A percentile compares a stretch with the other conserved stretches of the same genome.
Evolutionary conservation across 495 filamentous ascomycete species (phyloP).

Genomic region (Aspergillus olivimuriae): DNA sequence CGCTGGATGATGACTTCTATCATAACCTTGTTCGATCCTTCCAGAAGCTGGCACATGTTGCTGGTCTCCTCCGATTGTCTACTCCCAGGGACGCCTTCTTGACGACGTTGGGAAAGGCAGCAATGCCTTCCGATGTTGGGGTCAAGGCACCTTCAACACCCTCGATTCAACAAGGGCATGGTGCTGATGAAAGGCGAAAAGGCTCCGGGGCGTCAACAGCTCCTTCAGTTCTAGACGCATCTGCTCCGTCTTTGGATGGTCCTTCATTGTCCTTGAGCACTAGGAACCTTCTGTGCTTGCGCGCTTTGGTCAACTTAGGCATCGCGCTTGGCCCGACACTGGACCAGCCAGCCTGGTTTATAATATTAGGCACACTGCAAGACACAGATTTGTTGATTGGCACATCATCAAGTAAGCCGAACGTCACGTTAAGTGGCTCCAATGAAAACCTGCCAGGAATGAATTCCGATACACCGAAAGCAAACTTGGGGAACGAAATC

Average conservation of each 20-base stretch:
- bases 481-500: conserved; percentile 69
- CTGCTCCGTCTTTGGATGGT: conserved; percentile 18
- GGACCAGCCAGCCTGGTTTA: conserved; percentile 71
- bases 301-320: conserved; percentile 86
- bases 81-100: conserved; percentile 93
- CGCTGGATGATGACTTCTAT: conserved; percentile 90
- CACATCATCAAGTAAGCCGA: conserved; percentile 37
- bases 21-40: conserved; percentile 88
- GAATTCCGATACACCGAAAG: conserved; percentile 42
- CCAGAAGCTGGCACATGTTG: conserved; percentile 93
- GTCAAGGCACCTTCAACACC: conserved; percentile 39
- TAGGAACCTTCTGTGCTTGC: conserved; percentile 80
- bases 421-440: conserved; percentile 19
- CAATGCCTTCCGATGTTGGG: conserved; percentile 68
- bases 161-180: conserved; percentile 18
- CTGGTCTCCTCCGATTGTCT: conserved; percentile 73
- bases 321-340: conserved; percentile 90
- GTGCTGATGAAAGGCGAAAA: conserved; percentile 35
- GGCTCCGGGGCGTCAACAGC: conserved; percentile 17
- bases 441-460: conserved; percentile 20
- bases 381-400: conserved; percentile 84
- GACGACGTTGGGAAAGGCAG: conserved; percentile 86
- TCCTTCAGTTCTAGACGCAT: conserved; percentile 16
- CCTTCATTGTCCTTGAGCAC: conserved; percentile 60
- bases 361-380: conserved; percentile 83